Base-by-base conservation (phyloP, 2,329 filamentous ascomycete genomes). In the Diaporthe velutina region DNA sequence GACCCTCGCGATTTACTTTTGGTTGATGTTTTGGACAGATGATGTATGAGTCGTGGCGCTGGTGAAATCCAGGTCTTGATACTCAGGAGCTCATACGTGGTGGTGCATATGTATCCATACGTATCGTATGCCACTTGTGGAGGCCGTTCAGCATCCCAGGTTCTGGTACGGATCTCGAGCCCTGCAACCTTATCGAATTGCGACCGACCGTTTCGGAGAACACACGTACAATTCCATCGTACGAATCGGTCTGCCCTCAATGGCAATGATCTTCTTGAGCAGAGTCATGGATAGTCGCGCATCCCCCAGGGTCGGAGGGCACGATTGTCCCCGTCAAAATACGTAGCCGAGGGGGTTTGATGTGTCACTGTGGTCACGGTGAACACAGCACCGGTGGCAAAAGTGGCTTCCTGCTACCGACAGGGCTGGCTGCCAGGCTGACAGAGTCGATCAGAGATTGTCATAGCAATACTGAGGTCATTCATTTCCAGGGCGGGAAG, bases 51-150 rank as follows among this genome's bases (percentile, higher is more conserved):
- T 64, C 38, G 60, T n/a, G 60, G 60, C 25, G 57, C 15, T 66
- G 19, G 58, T 15, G 7, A 28, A 17, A 50, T 66, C n/a, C 28
- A 50, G 25, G 28, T 48, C 28, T 30, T 15, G 42, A 33, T 25
- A 3, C 60, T 50, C 28, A 48, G 60, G 40, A 35, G 42, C 60
- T 66, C 42, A 28, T 66, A 19, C 60, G 40, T 33, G 19, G 40
- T 33, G 19, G n/a, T 33, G 42, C 60, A 66, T 66, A 66, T 66
- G 60, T 66, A 66, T 50, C 60, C 60, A 66, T 66, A n/a, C 60
- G 19, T 28, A 48, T 48, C 19, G 35, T 33, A 42, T 48, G 28
- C 42, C 40, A 48, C 28, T 48, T 50, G 60, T 66, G 60, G 42
- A 66, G 60, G 60, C 13, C 40, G 28, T 42, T 48, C 25, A n/a